A percentile compares a stretch with the other conserved stretches of the same genome.
Conservation (phyloP, 495 filamentous ascomycete species). For the Pseudoneurospora amorphoporcata region DNA sequence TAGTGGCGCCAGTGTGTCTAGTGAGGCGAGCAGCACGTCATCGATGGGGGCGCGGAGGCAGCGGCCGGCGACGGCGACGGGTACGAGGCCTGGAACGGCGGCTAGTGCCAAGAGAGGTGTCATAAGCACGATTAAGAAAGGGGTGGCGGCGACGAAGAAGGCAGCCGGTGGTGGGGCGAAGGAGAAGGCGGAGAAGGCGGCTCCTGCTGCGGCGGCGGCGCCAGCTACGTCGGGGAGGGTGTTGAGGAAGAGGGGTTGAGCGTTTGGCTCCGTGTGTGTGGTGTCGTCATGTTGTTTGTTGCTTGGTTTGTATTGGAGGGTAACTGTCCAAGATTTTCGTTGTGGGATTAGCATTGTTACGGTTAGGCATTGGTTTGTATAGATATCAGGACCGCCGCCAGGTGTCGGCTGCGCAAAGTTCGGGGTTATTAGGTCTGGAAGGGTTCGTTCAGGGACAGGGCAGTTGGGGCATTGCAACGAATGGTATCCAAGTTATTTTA, state of each 20-base stretch:
- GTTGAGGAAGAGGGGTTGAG: constrained; percentile 38
- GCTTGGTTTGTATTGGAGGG: too few species aligned
- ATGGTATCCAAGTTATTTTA: background rate
- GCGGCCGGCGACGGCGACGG: constrained; percentile 30
- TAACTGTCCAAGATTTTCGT: too few species aligned
- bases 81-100: constrained; percentile 9
- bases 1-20: constrained; percentile 39
- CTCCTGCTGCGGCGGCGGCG: constrained; percentile 9
- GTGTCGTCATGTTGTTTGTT: too few species aligned
- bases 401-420: background rate
- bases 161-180: constrained; percentile 19
- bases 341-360: background rate
- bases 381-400: background rate
- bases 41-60: constrained; percentile 32
- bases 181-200: constrained; percentile 27
- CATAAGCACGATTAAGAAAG: constrained; percentile 35
- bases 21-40: constrained; percentile 32
- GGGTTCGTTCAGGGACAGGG: background rate
- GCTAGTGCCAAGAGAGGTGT: constrained; percentile 28
- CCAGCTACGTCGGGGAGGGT: constrained; percentile 26
- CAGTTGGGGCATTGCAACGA: background rate
- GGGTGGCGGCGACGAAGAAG: constrained; percentile 23
- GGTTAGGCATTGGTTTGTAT: background rate
- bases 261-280: background rate
- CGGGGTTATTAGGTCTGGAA: background rate